phyloP scores from a whole-genome alignment of 2,329 filamentous ascomycete genomes.

The Fusarium papillatum region DNA sequence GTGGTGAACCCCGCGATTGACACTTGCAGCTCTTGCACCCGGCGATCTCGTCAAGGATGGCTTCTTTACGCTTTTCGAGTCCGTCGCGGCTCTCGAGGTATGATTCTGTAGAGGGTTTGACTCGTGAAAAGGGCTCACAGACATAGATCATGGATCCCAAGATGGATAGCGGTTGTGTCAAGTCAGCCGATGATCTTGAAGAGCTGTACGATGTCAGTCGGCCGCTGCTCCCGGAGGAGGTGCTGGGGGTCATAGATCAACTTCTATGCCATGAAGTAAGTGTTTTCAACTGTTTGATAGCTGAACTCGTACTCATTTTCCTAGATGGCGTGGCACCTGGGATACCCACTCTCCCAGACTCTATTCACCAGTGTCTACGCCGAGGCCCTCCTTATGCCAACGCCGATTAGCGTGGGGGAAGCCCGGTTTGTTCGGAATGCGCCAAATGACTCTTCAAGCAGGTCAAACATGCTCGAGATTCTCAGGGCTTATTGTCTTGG shows the following conservation, averaged over 20 bases:
- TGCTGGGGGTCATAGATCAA: constrained; percentile 95
- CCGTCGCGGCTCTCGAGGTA: constrained; percentile 88
- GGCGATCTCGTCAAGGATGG: constrained; percentile 96
- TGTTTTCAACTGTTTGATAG: background rate
- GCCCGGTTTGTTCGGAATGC: constrained; percentile 70
- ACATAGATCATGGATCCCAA: constrained; percentile 96
- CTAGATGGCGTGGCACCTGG: constrained; percentile 95
- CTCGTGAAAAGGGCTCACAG: constrained; percentile 1
- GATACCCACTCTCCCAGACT: constrained; percentile 96
- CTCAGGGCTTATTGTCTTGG: constrained; percentile 90
- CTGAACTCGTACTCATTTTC: constrained; percentile 1
- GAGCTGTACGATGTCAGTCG: constrained; percentile 83
- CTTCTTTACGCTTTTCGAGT: constrained; percentile 93
- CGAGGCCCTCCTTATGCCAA: constrained; percentile 83
- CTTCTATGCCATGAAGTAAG: constrained; percentile 87
- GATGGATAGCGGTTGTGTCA: constrained; percentile 95
- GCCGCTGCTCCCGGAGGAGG: constrained; percentile 79
- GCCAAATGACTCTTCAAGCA: constrained; percentile 42
- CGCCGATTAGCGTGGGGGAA: constrained; percentile 73
- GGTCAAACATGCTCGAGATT: constrained; percentile 69
- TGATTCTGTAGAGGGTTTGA: constrained; percentile 16
- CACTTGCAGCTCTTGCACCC: constrained; percentile 74
- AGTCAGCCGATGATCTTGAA: constrained; percentile 84
- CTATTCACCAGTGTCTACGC: constrained; percentile 94
- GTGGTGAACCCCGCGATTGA: constrained; percentile 26